These are phyloP conservation scores for Neophaeococcomyces mojaviensis DNA, from an alignment of 2,329 filamentous ascomycete genomes.

Conservation along the genomic window DNA sequence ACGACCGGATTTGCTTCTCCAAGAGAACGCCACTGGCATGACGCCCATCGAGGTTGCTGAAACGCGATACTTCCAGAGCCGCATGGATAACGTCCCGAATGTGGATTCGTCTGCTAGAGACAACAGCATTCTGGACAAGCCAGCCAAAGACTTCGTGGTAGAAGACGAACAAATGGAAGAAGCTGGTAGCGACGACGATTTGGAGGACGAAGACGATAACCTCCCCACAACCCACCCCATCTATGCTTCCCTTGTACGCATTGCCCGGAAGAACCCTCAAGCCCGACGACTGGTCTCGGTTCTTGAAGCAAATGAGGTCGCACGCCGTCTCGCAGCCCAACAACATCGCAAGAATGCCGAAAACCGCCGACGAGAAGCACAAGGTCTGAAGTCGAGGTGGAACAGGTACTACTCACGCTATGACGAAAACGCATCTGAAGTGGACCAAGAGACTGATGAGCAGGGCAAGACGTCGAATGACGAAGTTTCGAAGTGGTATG, in stretches of 20 bases:
- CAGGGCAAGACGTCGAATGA: neutral
- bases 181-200: neutral
- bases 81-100: conserved; percentile 17
- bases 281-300: conserved; percentile 44
- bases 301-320: conserved; percentile 55
- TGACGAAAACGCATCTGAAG: neutral
- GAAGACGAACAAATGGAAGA: neutral
- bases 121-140: conserved; percentile 7
- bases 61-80: conserved; percentile 37
- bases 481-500: neutral
- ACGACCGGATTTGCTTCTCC: conserved; percentile 53
- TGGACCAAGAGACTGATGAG: neutral
- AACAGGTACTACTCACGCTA: conserved; percentile 4
- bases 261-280: conserved; percentile 9
- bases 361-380: conserved; percentile 10
- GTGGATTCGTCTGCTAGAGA: neutral
- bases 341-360: conserved; percentile 17
- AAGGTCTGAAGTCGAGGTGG: conserved; percentile 9
- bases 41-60: conserved; percentile 64
- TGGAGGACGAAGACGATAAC: neutral
- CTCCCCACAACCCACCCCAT: neutral
- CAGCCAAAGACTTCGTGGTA: conserved; percentile 10
- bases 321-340: conserved; percentile 38
- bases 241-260: neutral
- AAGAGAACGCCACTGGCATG: conserved; percentile 68